Percentiles rank a stretch among this genome's conserved stretches.
Conservation (phyloP, 306 rosid genomes). For the Vicia villosa region DNA sequence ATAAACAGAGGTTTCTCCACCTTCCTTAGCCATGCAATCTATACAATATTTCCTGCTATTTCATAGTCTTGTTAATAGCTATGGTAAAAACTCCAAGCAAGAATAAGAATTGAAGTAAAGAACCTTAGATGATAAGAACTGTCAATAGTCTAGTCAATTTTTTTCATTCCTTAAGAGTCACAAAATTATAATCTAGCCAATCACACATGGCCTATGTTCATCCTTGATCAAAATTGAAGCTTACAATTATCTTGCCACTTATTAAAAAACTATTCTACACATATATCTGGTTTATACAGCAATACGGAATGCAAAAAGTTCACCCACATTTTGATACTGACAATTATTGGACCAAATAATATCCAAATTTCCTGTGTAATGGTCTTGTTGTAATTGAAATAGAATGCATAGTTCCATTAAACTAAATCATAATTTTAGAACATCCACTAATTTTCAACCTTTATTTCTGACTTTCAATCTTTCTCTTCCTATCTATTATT, state of each 20-base stretch:
- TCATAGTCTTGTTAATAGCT: conserved; percentile 45
- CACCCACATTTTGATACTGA: too few species aligned
- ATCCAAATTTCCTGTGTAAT: neutral
- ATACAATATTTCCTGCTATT: conserved; percentile 63
- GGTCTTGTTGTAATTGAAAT: conserved; percentile 9
- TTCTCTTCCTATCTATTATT: conserved; percentile 7
- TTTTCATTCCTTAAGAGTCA: neutral
- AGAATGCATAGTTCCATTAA: neutral
- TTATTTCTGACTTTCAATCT: conserved; percentile 25
- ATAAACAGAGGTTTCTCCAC: conserved; percentile 30
- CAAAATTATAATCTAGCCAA: neutral
- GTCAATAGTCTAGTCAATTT: too few species aligned
- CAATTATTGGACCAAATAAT: too few species aligned
- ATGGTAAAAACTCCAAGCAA: conserved; percentile 39
- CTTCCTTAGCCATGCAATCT: conserved; percentile 37
- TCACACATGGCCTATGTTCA: neutral
- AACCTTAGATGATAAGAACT: conserved; percentile 10
- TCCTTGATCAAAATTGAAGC: conserved; percentile 20
- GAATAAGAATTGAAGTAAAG: conserved; percentile 23
- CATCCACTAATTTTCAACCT: conserved; percentile 8
- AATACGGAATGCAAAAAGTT: too few species aligned
- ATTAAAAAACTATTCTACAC: neutral
- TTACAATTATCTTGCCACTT: neutral
- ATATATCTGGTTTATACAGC: neutral
- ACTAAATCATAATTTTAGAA: neutral